Evolutionary conservation across 257 asterid species (phyloP).

Genomic region (Linderniella brevidens): DNA sequence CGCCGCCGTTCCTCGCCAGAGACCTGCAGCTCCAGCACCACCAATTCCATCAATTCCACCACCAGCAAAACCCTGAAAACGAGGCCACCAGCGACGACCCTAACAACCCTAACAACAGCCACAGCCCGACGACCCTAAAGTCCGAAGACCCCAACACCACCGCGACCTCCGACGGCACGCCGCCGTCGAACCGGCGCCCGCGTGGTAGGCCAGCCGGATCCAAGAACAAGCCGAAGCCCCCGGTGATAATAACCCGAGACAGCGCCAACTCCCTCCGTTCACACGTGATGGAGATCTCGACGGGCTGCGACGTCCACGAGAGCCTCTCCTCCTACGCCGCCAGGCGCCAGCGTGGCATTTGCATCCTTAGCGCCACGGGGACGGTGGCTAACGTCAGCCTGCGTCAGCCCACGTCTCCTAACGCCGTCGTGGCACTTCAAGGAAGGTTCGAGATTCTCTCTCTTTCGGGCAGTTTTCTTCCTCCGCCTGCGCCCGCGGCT

Average conservation of each 20-base stretch:
- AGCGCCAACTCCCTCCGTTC: conserved; percentile 84
- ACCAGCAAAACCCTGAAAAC: conserved; percentile 15
- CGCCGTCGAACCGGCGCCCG: conserved; percentile 28
- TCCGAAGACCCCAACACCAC: background rate
- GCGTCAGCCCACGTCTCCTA: conserved; percentile 70
- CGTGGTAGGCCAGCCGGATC: conserved; percentile 87
- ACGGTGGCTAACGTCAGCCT: conserved; percentile 67
- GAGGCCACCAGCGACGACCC: conserved; percentile 41
- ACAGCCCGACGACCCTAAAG: conserved; percentile 14
- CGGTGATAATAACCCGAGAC: conserved; percentile 83
- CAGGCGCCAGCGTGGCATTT: conserved; percentile 72
- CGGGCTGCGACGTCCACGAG: conserved; percentile 65
- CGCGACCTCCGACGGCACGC: conserved; percentile 7
- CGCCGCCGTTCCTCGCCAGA: conserved; percentile 63
- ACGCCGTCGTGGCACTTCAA: conserved; percentile 55
- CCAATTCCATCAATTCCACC: conserved; percentile 27
- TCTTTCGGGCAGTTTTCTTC: conserved; percentile 70
- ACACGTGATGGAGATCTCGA: conserved; percentile 69
- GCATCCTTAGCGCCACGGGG: conserved; percentile 70
- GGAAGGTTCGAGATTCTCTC: conserved; percentile 85
- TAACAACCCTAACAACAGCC: no score
- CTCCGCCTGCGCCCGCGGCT: conserved; percentile 86
- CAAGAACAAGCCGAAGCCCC: conserved; percentile 81
- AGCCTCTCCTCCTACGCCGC: conserved; percentile 65
- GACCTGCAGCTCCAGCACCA: conserved; percentile 71